phyloP scores from a whole-genome alignment of 306 rosid genomes.

The Ceratonia siliqua region DNA sequence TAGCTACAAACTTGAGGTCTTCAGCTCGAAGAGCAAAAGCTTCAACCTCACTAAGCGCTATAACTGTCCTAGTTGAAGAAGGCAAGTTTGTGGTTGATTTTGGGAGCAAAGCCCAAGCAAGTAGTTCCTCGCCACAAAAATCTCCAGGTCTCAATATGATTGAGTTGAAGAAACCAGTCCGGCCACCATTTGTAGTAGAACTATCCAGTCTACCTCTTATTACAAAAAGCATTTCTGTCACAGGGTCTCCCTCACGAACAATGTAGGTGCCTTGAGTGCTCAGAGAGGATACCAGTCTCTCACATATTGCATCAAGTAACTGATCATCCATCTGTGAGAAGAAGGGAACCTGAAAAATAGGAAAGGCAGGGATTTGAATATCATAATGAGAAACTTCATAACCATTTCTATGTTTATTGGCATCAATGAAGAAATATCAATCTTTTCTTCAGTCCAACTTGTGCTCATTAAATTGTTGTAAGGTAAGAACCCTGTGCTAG shows the following conservation, averaged over 20 bases:
- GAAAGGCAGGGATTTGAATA: slow-evolving; percentile 14
- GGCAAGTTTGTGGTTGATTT: slow-evolving; percentile 85
- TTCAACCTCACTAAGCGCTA: slow-evolving; percentile 78
- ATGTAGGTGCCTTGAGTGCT: slow-evolving; percentile 89
- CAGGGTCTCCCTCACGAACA: slow-evolving; percentile 96
- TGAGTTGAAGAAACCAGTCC: slow-evolving; percentile 90
- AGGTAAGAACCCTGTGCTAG: slow-evolving; percentile 10
- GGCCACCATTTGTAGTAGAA: slow-evolving; percentile 93
- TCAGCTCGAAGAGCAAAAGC: slow-evolving; percentile 94
- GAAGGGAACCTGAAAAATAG: slow-evolving; percentile 80
- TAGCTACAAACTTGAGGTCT: slow-evolving; percentile 95
- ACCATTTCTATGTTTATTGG: not conserved
- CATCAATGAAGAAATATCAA: slow-evolving; percentile 6
- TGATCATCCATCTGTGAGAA: slow-evolving; percentile 98
- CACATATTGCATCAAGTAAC: slow-evolving; percentile 95
- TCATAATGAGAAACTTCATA: too few relatives aligned
- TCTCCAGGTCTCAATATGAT: slow-evolving; percentile 90
- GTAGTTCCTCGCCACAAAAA: slow-evolving; percentile 97
- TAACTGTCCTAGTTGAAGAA: slow-evolving; percentile 87
- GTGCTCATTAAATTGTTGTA: not conserved
- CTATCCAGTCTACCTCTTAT: slow-evolving; percentile 93
- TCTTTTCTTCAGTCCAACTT: slow-evolving; percentile 7
- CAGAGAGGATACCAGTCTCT: slow-evolving; percentile 84
- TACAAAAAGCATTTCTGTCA: slow-evolving; percentile 86
- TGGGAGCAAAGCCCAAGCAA: slow-evolving; percentile 93